Percentiles rank a stretch among this genome's conserved stretches.
These are phyloP conservation scores for Solanum arcanum DNA, from an alignment of 257 asterid species.

Conservation along the genomic window DNA sequence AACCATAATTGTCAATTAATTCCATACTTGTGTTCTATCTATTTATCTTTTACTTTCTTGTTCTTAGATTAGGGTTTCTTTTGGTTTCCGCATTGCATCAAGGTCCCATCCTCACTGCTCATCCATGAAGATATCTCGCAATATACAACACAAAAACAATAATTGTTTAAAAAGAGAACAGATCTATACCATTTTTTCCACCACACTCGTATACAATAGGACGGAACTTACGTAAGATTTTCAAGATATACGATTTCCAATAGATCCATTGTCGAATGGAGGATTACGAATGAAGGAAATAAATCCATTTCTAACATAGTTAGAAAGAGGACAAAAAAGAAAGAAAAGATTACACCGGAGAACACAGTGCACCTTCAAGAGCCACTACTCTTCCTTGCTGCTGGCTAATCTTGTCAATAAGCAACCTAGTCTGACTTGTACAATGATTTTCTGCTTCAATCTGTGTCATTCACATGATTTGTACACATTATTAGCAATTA, in stretches of 20 bases:
- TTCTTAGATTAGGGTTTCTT: background rate
- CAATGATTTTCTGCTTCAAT: conserved; percentile 92
- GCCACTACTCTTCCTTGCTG: conserved; percentile 66
- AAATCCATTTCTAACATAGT: background rate
- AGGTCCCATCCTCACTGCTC: background rate
- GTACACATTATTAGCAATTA: background rate
- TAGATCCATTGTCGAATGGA: background rate
- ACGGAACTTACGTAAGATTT: background rate
- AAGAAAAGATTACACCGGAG: background rate
- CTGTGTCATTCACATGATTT: conserved; percentile 25
- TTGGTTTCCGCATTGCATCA: background rate
- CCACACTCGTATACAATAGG: background rate
- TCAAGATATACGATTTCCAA: background rate
- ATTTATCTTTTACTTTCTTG: background rate
- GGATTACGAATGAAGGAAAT: background rate
- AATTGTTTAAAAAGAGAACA: background rate
- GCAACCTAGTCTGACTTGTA: conserved; percentile 62
- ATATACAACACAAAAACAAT: background rate
- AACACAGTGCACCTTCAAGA: conserved; percentile 63
- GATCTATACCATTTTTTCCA: background rate
- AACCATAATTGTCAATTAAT: background rate
- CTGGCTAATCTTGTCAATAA: conserved; percentile 77
- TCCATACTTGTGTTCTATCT: background rate
- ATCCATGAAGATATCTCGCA: background rate
- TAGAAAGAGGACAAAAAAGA: background rate